A percentile compares a stretch with the other conserved stretches of the same genome.
These are phyloP conservation scores for Tylopilus orsonianus DNA, from an alignment of 1,284 basidiomycete genomes.

Conservation along the genomic window DNA sequence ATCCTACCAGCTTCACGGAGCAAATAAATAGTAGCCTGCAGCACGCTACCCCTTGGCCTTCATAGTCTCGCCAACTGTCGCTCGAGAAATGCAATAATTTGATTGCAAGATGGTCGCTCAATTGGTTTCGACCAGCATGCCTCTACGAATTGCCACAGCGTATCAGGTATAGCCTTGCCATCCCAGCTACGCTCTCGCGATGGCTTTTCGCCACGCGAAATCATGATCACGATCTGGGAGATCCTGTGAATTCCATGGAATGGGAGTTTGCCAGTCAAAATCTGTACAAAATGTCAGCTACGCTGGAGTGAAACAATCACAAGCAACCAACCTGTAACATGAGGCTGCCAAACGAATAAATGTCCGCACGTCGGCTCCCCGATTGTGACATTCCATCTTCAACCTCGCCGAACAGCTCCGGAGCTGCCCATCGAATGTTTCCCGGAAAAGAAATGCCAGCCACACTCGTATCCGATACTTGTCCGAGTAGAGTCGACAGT, in stretches of 20 bases:
- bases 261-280: constrained; percentile 26
- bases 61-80: too few relatives aligned
- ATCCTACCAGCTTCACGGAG: too few relatives aligned
- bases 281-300: constrained; percentile 14
- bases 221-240: constrained; percentile 25
- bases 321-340: constrained; percentile 25
- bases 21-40: too few relatives aligned
- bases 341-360: constrained; percentile 32
- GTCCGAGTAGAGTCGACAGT: constrained; percentile 32
- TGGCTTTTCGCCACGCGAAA: constrained; percentile 11
- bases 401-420: constrained; percentile 17
- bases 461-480: constrained; percentile 16
- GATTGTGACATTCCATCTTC: constrained; percentile 15
- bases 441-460: constrained; percentile 25
- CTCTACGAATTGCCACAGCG: constrained; percentile 27
- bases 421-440: constrained; percentile 33
- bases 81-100: constrained; percentile 15
- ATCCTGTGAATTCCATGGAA: constrained; percentile 21
- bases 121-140: constrained; percentile 19
- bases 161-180: constrained; percentile 22
- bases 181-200: constrained; percentile 21
- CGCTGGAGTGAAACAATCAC: neutral
- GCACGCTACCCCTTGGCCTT: too few relatives aligned
- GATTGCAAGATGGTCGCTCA: constrained; percentile 18
- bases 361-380: constrained; percentile 20